Conservation (phyloP, 129 eudicot genomes). For the Saposhnikovia divaricata region DNA sequence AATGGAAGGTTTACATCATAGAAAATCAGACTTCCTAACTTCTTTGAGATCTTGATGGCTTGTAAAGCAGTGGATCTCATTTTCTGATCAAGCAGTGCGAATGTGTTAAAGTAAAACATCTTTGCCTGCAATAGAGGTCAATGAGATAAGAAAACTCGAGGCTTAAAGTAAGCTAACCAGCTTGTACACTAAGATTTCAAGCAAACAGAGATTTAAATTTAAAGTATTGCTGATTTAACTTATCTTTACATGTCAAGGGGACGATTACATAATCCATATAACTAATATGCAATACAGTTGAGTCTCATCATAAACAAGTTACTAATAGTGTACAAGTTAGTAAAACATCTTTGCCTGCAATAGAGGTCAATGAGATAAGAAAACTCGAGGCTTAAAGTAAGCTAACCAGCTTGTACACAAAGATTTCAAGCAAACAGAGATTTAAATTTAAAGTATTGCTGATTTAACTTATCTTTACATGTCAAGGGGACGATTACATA, state of each 20-base stretch:
- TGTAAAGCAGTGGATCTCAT: constrained; percentile 66
- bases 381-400: no score
- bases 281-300: not conserved
- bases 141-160: not conserved
- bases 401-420: no score
- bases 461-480: not conserved
- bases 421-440: not conserved
- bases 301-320: not conserved
- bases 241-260: not conserved
- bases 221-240: not conserved
- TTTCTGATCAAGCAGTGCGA: constrained; percentile 68
- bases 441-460: not conserved
- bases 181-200: not conserved
- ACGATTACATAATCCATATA: not conserved
- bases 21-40: constrained; percentile 72
- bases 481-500: not conserved
- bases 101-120: constrained; percentile 86
- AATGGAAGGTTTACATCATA: constrained; percentile 85
- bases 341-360: no score
- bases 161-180: not conserved
- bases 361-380: no score
- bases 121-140: constrained; percentile 52
- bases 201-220: not conserved
- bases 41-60: constrained; percentile 73
- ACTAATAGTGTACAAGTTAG: no score